Base-by-base conservation (phyloP, 352 stramenopile species). In the Globisporangium mamillatum region DNA sequence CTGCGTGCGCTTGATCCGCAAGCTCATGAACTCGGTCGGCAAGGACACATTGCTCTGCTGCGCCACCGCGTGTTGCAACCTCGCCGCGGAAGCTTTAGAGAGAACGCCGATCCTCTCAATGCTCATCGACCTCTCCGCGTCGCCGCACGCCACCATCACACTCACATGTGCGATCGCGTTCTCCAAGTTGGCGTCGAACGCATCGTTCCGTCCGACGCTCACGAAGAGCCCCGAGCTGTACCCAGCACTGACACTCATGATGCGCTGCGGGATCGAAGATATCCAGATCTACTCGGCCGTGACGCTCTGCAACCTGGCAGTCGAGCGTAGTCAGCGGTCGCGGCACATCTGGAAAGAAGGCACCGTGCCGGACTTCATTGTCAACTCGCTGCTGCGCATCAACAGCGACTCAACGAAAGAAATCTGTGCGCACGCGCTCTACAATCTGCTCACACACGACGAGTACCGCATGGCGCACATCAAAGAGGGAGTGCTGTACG, bases 201-300 rank as follows among this genome's bases (percentile, higher is more conserved):
- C 81, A 6, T 68, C 72, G 4, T 86, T 85, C 20, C 76, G 88
- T 0, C 70, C 75, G 0, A 60, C 77, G n/a, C 80, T 95, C 29
- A 84, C 88, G 7, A 90, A 89, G 53, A 90, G 77, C 48, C 60
- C 77, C 9, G 86, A 95, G 52, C 38, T 95, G 59, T 93, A 92
- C 64, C 87, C 85, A 0, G 85, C 87, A 10, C 73, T 95, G 20
- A 93, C 82, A 12, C 72, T 92, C 32, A 95, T 97, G 88, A 97
- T 97, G 90, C 87, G 90, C 10, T 94, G 86, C 55, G 88, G 87
- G 8, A 85, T 93, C 44, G 87, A 94, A 44, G 83, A 95, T 52
- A 94, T 95, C 29, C 90, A 97, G 69, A 93, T 95, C 67, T 93
- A 95, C 77, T 94, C 84, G n/a, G 90, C 88, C 22, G 86, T 92